Evolutionary conservation across 805 yeast genomes (phyloP).

Genomic region (Sungouiella thailandica): DNA sequence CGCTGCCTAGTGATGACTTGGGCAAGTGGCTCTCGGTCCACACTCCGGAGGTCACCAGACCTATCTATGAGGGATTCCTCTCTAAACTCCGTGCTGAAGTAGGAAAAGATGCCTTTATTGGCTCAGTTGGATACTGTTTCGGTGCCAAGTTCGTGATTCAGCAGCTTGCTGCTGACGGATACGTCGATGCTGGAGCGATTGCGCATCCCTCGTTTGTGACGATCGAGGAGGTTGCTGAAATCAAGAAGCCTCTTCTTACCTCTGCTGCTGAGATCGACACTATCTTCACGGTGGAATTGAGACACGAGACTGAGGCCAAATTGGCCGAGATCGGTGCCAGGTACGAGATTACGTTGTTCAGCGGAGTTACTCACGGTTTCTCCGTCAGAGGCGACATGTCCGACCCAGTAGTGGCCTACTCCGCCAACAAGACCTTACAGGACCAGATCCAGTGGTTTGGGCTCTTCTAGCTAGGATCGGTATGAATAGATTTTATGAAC

Average conservation of each 20-base stretch:
- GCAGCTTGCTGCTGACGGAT: conserved; percentile 39
- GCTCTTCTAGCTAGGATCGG: conserved; percentile 2
- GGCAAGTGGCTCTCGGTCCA: conserved; percentile 53
- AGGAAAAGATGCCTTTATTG: conserved; percentile 42
- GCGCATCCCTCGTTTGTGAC: conserved; percentile 82
- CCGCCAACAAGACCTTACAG: conserved; percentile 59
- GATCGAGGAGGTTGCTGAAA: conserved; percentile 56
- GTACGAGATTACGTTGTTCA: conserved; percentile 57
- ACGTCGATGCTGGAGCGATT: conserved; percentile 58
- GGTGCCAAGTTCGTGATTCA: conserved; percentile 72
- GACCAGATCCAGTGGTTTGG: conserved; percentile 34
- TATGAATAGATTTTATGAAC: no score
- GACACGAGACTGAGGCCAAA: conserved; percentile 56
- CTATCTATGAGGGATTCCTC: conserved; percentile 47
- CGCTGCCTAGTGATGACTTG: conserved; percentile 10
- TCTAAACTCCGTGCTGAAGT: conserved; percentile 36
- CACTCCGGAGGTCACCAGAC: conserved; percentile 40
- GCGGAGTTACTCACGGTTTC: conserved; percentile 72
- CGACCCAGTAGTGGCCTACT: conserved; percentile 50
- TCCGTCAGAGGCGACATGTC: conserved; percentile 71
- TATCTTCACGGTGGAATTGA: conserved; percentile 58
- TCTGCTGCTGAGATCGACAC: conserved; percentile 71
- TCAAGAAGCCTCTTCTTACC: conserved; percentile 62
- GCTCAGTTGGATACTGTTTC: conserved; percentile 72
- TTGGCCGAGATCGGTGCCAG: conserved; percentile 44